Evolutionary conservation across 805 yeast genomes (phyloP).

Genomic region (Nakazawaea laoshanensis): DNA sequence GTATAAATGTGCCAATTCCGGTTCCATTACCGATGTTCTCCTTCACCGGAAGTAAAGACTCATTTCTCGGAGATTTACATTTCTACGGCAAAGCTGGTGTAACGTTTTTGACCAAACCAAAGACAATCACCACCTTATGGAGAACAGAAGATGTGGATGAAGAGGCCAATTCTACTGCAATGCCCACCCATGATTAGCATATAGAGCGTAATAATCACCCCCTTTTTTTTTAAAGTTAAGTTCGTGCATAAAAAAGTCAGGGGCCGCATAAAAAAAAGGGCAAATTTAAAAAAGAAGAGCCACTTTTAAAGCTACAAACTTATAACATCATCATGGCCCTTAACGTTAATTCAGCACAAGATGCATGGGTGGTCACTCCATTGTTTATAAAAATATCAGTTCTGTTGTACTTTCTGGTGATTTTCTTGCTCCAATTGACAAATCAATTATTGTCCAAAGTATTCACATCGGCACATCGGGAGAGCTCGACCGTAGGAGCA

Average conservation of each 20-base stretch:
- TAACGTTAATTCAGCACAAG: too few species aligned
- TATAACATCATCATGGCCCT: too few species aligned
- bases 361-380: too few species aligned
- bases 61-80: constrained; percentile 72
- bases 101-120: constrained; percentile 63
- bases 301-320: too few species aligned
- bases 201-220: not conserved
- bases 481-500: too few species aligned
- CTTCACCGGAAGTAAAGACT: constrained; percentile 68
- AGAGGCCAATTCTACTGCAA: constrained; percentile 47
- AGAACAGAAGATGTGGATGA: constrained; percentile 39
- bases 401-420: too few species aligned
- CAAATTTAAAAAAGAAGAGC: too few species aligned
- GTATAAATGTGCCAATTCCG: constrained; percentile 72
- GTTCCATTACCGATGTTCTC: constrained; percentile 79
- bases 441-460: too few species aligned
- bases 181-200: constrained; percentile 47
- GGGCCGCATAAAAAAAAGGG: not conserved
- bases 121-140: constrained; percentile 69
- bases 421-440: too few species aligned
- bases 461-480: too few species aligned
- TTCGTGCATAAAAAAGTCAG: not conserved
- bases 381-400: too few species aligned
- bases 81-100: constrained; percentile 75
- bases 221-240: not conserved